These are phyloP conservation scores for Austroboletus olivaceoglutinosus DNA, from an alignment of 1,284 basidiomycete species.

Conservation along the genomic window DNA sequence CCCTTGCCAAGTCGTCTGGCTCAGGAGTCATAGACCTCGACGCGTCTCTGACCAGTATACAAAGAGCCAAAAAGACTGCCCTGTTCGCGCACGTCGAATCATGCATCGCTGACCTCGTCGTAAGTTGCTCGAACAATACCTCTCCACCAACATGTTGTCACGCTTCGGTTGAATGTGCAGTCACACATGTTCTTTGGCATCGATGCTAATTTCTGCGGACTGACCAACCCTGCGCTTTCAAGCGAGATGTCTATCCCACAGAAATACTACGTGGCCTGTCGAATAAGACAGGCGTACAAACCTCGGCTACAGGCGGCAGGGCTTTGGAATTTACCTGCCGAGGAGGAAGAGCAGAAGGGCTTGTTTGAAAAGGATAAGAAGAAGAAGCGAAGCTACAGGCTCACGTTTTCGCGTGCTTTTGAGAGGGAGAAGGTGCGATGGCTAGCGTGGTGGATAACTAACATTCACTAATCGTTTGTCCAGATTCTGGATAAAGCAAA, in stretches of 20 bases:
- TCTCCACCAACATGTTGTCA: slow-evolving; percentile 1
- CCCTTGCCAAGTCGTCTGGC: slow-evolving; percentile 37
- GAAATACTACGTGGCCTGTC: slow-evolving; percentile 65
- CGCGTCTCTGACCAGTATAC: slow-evolving; percentile 39
- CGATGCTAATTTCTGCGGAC: slow-evolving; percentile 56
- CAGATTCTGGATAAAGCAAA: slow-evolving; percentile 63
- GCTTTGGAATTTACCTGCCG: slow-evolving; percentile 53
- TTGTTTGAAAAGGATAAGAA: slow-evolving; percentile 37
- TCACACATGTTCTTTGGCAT: slow-evolving; percentile 61
- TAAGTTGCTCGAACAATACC: slow-evolving; percentile 37
- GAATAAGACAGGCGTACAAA: slow-evolving; percentile 56
- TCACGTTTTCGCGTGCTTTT: slow-evolving; percentile 50
- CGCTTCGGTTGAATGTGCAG: slow-evolving; percentile 29
- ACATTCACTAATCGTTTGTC: slow-evolving; percentile 5
- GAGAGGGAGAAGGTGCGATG: slow-evolving; percentile 58
- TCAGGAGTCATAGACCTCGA: slow-evolving; percentile 42
- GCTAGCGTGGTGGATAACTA: neutral
- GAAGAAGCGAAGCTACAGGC: slow-evolving; percentile 42
- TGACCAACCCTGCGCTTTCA: slow-evolving; percentile 54
- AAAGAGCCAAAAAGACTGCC: slow-evolving; percentile 55
- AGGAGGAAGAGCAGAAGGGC: slow-evolving; percentile 41
- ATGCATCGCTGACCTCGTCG: slow-evolving; percentile 67
- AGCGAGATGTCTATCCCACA: slow-evolving; percentile 63
- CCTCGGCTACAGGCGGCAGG: slow-evolving; percentile 60
- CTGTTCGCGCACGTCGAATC: slow-evolving; percentile 64